A percentile compares a stretch with the other conserved stretches of the same genome.
phyloP scores from a whole-genome alignment of 2,329 filamentous ascomycete genomes.

The Ceratocystis papillata region DNA sequence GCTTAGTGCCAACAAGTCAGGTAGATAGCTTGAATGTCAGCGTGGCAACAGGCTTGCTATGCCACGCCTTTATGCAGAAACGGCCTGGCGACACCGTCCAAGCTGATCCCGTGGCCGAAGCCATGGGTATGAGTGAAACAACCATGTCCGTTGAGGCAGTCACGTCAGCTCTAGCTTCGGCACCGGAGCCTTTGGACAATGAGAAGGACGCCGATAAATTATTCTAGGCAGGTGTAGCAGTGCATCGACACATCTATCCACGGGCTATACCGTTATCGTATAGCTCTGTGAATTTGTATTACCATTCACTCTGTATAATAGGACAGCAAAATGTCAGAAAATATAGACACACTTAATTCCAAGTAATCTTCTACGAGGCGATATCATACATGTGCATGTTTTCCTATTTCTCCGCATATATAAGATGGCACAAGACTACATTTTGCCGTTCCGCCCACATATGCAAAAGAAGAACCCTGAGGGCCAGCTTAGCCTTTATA shows the following conservation, averaged over 20 bases:
- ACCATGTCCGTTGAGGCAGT: constrained; percentile 5
- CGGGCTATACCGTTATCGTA: not conserved
- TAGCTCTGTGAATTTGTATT: constrained; percentile 1
- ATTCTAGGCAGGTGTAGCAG: not conserved
- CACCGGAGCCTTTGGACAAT: not conserved
- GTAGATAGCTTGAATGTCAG: constrained; percentile 92
- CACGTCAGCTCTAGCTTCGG: constrained; percentile 4
- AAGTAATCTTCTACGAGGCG: not conserved
- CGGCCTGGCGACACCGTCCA: not conserved
- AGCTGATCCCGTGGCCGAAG: not conserved
- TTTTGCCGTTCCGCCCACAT: not conserved
- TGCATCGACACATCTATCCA: not conserved
- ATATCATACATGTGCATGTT: not conserved
- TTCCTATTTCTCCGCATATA: not conserved
- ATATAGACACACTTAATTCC: not conserved
- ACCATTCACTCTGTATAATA: constrained; percentile 5
- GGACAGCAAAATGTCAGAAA: constrained; percentile 11
- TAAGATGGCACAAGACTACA: not conserved
- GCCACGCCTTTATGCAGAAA: constrained; percentile 46
- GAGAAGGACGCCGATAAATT: not conserved
- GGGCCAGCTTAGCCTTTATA: constrained; percentile 6
- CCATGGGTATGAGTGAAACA: not conserved
- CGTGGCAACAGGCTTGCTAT: constrained; percentile 70
- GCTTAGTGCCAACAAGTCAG: constrained; percentile 40
- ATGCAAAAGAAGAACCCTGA: constrained; percentile 13